A percentile compares a stretch with the other conserved stretches of the same genome.
Conservation (phyloP, 1,284 basidiomycete genomes). For the Ceratobasidium sp. region DNA sequence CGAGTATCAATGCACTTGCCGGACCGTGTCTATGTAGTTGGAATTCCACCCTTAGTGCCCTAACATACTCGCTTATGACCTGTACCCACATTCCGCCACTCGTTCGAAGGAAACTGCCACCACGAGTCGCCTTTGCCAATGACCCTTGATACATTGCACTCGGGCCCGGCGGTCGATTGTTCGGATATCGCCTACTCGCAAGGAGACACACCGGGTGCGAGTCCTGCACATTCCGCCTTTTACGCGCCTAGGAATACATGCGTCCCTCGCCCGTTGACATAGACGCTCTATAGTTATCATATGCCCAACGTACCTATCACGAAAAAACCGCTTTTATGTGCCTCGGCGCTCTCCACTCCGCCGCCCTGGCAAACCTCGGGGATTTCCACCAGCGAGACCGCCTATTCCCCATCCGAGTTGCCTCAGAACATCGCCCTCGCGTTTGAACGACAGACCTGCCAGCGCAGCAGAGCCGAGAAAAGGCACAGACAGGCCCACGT, state of each 20-base stretch:
- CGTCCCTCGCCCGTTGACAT: background rate
- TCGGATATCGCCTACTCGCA: no score
- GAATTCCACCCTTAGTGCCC: background rate
- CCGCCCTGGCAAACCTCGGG: conserved; percentile 3
- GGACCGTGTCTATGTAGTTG: background rate
- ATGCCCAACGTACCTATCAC: background rate
- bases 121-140: background rate
- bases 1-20: background rate
- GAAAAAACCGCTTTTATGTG: background rate
- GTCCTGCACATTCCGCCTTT: conserved; percentile 8
- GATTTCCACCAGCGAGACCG: conserved; percentile 7
- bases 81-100: background rate
- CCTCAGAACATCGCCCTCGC: conserved; percentile 1
- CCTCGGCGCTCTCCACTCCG: background rate
- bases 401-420: background rate
- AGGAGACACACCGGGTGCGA: no score
- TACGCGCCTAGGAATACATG: background rate
- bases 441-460: background rate
- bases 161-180: no score
- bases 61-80: background rate
- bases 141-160: background rate
- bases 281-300: background rate
- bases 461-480: conserved; percentile 10
- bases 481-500: conserved; percentile 20
- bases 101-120: background rate